A percentile compares a stretch with the other conserved stretches of the same genome.
phyloP scores from a whole-genome alignment of 2,329 filamentous ascomycete species.

The Hypoxylon sp. region DNA sequence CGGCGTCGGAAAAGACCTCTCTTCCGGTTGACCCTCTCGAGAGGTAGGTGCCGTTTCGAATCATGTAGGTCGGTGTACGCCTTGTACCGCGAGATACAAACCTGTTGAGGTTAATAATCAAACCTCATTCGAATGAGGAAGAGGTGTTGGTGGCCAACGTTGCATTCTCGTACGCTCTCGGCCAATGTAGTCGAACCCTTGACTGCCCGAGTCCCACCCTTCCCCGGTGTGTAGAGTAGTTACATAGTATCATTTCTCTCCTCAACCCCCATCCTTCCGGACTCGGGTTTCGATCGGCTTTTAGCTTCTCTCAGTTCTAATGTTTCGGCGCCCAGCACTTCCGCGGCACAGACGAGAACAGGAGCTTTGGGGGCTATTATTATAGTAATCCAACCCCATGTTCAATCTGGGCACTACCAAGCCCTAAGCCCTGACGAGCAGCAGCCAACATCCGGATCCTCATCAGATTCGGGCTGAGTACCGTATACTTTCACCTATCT shows the following conservation, averaged over 20 bases:
- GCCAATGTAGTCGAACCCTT: constrained; percentile 17
- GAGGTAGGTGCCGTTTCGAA: neutral
- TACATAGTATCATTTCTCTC: constrained; percentile 19
- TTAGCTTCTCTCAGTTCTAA: constrained; percentile 22
- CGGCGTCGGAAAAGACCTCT: constrained; percentile 9
- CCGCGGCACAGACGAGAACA: constrained; percentile 16
- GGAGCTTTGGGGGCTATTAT: constrained; percentile 36
- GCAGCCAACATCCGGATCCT: constrained; percentile 37
- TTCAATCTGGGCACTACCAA: constrained; percentile 11
- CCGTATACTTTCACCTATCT: constrained; percentile 12
- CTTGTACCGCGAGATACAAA: constrained; percentile 9
- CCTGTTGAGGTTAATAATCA: constrained; percentile 18
- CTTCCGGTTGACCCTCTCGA: neutral
- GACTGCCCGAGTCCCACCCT: constrained; percentile 13
- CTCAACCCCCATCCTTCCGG: constrained; percentile 16
- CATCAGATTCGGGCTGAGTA: constrained; percentile 4
- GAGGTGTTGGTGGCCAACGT: constrained; percentile 34
- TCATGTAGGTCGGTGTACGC: constrained; percentile 6
- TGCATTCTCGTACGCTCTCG: constrained; percentile 32
- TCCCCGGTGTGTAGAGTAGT: constrained; percentile 9
- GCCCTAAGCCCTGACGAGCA: constrained; percentile 27
- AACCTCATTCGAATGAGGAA: constrained; percentile 30
- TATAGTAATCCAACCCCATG: constrained; percentile 32
- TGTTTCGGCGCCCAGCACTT: constrained; percentile 14
- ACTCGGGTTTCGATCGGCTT: constrained; percentile 17